These are phyloP conservation scores for Phenoliferia sp. DNA, from an alignment of 1,284 basidiomycete species.

Conservation along the genomic window DNA sequence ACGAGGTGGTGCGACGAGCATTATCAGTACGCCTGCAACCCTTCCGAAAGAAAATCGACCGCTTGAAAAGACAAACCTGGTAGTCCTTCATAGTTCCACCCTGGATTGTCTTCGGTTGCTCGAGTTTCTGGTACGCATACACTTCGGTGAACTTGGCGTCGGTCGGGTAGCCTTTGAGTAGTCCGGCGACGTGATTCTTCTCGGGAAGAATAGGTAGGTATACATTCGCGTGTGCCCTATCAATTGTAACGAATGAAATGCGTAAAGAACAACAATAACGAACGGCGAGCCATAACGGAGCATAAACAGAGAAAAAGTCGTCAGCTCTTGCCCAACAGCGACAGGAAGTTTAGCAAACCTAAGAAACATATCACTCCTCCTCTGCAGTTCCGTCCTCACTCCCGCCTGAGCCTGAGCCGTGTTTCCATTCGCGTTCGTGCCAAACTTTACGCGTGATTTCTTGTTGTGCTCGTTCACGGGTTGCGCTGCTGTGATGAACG, in stretches of 20 bases:
- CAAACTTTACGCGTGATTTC: constrained; percentile 6
- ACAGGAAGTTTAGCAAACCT: not conserved
- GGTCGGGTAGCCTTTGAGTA: constrained; percentile 4
- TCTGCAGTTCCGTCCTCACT: not conserved
- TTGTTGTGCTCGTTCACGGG: not conserved
- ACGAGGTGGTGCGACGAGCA: not conserved
- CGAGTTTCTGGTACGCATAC: constrained; percentile 7
- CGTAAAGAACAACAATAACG: not conserved
- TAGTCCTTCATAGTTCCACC: constrained; percentile 11
- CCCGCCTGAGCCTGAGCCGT: not conserved
- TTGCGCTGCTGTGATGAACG: not conserved
- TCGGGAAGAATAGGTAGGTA: constrained; percentile 7
- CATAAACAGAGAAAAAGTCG: not conserved
- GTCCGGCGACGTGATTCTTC: constrained; percentile 11
- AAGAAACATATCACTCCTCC: constrained; percentile 6
- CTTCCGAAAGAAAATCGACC: not conserved
- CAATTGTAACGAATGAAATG: not conserved
- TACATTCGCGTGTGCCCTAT: constrained; percentile 3
- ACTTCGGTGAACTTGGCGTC: constrained; percentile 1
- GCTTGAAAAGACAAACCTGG: constrained; percentile 1
- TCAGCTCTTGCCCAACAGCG: not conserved
- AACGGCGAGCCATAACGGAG: not conserved
- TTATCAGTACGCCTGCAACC: not conserved
- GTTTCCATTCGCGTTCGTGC: not conserved
- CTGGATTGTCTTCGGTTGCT: constrained; percentile 13